These are phyloP conservation scores for Phytophthora cryptogea DNA, from an alignment of 352 stramenopile genomes.

Conservation along the genomic window DNA sequence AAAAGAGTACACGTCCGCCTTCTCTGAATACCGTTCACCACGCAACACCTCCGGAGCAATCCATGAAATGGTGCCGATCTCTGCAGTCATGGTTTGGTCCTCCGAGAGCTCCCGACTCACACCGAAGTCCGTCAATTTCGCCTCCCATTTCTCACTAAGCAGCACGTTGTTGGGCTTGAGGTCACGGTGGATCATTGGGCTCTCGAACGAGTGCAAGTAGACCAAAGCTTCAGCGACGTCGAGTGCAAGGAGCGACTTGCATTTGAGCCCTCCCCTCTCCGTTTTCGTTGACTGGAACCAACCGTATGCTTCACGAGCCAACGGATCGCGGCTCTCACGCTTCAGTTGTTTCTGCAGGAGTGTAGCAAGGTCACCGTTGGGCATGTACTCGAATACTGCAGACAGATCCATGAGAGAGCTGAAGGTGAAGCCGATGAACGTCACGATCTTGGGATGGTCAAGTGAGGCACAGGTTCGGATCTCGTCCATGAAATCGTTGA, in stretches of 20 bases:
- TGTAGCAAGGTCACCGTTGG: conserved; percentile 46
- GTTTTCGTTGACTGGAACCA: conserved; percentile 37
- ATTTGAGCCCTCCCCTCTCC: conserved; percentile 26
- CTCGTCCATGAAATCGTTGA: conserved; percentile 57
- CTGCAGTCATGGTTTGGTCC: conserved; percentile 48
- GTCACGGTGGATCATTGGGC: conserved; percentile 59
- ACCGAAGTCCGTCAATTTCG: conserved; percentile 68
- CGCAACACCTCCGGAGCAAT: conserved; percentile 73
- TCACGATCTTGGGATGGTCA: conserved; percentile 52
- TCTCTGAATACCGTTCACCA: conserved; percentile 64
- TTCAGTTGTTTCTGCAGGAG: conserved; percentile 43
- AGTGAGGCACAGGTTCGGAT: conserved; percentile 47
- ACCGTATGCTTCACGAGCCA: conserved; percentile 27
- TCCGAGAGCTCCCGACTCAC: conserved; percentile 44
- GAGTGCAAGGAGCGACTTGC: conserved; percentile 47
- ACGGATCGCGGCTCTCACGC: conserved; percentile 33
- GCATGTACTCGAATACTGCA: conserved; percentile 58
- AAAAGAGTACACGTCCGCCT: conserved; percentile 80
- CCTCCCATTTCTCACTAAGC: conserved; percentile 42
- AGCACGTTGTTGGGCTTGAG: conserved; percentile 61
- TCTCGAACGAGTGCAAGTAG: conserved; percentile 54
- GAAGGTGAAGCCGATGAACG: conserved; percentile 61
- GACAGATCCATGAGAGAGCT: conserved; percentile 56
- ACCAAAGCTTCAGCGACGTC: conserved; percentile 48
- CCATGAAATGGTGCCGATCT: conserved; percentile 66